Conservation (phyloP, 2,329 filamentous ascomycete genomes). For the Pseudocercospora pini-densiflorae region DNA sequence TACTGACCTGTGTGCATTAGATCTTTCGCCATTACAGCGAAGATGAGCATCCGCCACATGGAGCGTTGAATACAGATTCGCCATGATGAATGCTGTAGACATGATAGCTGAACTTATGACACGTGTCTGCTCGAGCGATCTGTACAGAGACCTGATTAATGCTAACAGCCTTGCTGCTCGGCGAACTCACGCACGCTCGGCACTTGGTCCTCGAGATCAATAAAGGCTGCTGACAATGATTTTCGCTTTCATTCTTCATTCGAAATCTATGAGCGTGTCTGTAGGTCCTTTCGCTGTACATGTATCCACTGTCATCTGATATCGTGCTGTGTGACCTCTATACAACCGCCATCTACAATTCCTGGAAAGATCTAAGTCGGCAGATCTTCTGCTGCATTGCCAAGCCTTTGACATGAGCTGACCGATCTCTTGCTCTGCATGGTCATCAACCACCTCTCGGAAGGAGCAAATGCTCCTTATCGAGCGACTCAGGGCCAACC, state of each 20-base stretch:
- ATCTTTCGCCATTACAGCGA: conserved; percentile 45
- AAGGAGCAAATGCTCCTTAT: background rate
- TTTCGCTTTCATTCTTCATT: background rate
- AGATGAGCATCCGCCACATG: conserved; percentile 29
- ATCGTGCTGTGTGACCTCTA: background rate
- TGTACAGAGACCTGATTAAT: too few relatives aligned
- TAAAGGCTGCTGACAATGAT: background rate
- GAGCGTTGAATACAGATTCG: conserved; percentile 29
- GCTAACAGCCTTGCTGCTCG: too few relatives aligned
- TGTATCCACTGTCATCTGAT: background rate
- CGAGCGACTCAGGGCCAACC: background rate
- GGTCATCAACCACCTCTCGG: background rate
- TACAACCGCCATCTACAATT: background rate
- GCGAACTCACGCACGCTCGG: background rate
- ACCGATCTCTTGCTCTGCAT: background rate
- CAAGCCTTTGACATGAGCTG: background rate
- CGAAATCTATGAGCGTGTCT: background rate
- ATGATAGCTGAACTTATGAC: background rate
- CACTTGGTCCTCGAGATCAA: background rate
- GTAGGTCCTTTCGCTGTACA: background rate
- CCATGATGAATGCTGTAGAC: conserved; percentile 12
- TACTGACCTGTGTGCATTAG: background rate
- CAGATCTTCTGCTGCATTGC: background rate
- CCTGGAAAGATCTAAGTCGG: background rate
- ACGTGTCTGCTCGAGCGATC: too few relatives aligned